These are phyloP conservation scores for Pontederia paniculata DNA, from an alignment of 176 grass and related monocot genomes.

Conservation along the genomic window DNA sequence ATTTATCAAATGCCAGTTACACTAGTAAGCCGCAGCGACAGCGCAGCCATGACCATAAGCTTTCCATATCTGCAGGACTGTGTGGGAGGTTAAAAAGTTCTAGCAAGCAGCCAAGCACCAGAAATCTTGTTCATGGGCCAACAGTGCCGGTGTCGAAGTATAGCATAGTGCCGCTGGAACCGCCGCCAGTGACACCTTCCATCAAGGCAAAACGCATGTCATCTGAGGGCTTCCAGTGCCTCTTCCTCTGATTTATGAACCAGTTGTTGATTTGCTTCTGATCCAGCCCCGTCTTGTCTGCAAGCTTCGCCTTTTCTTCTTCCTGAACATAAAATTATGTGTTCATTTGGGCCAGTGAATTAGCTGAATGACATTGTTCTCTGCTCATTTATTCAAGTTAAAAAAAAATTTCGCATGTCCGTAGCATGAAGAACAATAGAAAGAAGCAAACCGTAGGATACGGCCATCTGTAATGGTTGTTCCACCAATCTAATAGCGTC, in stretches of 20 bases:
- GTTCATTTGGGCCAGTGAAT: neutral
- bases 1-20: no score
- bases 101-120: no score
- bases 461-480: slow-evolving; percentile 6
- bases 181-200: neutral
- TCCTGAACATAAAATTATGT: neutral
- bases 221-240: slow-evolving; percentile 5
- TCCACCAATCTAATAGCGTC: slow-evolving; percentile 7
- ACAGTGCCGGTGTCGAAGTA: slow-evolving; percentile 9
- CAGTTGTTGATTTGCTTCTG: slow-evolving; percentile 16
- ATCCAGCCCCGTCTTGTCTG: slow-evolving; percentile 1
- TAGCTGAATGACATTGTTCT: neutral
- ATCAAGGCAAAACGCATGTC: slow-evolving; percentile 6
- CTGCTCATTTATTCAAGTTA: no score
- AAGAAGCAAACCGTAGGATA: slow-evolving; percentile 2
- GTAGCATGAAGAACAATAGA: neutral
- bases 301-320: slow-evolving; percentile 13
- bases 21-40: no score
- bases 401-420: no score
- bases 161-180: slow-evolving; percentile 1
- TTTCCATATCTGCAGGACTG: no score
- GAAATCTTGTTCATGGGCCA: neutral
- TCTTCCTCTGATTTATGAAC: slow-evolving; percentile 13
- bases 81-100: no score
- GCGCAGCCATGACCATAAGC: no score